Evolutionary conservation across 805 yeast species (phyloP).

Genomic region (Diddensiella santjacobensis): DNA sequence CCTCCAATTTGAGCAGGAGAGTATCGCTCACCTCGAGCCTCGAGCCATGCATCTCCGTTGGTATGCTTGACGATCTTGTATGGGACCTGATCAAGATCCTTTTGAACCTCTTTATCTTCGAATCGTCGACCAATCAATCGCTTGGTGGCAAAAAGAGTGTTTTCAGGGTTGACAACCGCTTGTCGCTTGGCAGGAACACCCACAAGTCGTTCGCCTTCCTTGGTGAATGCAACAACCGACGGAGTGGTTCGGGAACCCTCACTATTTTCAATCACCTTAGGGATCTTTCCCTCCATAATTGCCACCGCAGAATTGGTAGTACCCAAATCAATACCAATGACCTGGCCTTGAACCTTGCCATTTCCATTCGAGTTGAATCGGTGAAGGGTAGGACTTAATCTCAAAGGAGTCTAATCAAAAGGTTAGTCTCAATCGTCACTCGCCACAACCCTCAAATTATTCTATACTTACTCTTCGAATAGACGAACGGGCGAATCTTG

Average conservation of each 20-base stretch:
- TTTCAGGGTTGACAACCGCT: constrained; percentile 90
- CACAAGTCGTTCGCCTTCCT: constrained; percentile 85
- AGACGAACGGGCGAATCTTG: constrained; percentile 38
- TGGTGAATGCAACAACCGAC: constrained; percentile 90
- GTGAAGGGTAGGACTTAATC: constrained; percentile 20
- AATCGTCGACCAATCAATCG: constrained; percentile 92
- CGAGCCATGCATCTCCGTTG: constrained; percentile 96
- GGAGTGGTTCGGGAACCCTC: constrained; percentile 85
- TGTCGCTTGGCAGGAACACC: constrained; percentile 97
- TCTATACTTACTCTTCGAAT: constrained; percentile 26
- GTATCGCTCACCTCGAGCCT: constrained; percentile 81
- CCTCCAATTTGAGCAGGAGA: constrained; percentile 97
- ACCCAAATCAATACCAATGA: constrained; percentile 83
- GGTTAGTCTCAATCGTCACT: neutral
- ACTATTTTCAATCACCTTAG: constrained; percentile 73
- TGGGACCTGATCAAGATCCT: constrained; percentile 83
- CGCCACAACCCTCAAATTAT: neutral
- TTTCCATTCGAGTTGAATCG: constrained; percentile 49
- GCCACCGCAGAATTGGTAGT: constrained; percentile 91
- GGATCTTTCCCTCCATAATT: constrained; percentile 70
- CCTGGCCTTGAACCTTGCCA: constrained; percentile 55
- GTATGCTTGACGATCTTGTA: constrained; percentile 85
- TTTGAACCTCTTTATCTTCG: constrained; percentile 85
- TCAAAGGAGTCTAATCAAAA: constrained; percentile 20
- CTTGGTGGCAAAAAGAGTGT: constrained; percentile 92